A percentile compares a stretch with the other conserved stretches of the same genome.
phyloP scores from a whole-genome alignment of 2,329 filamentous ascomycete genomes.

The Bertia moriformis region DNA sequence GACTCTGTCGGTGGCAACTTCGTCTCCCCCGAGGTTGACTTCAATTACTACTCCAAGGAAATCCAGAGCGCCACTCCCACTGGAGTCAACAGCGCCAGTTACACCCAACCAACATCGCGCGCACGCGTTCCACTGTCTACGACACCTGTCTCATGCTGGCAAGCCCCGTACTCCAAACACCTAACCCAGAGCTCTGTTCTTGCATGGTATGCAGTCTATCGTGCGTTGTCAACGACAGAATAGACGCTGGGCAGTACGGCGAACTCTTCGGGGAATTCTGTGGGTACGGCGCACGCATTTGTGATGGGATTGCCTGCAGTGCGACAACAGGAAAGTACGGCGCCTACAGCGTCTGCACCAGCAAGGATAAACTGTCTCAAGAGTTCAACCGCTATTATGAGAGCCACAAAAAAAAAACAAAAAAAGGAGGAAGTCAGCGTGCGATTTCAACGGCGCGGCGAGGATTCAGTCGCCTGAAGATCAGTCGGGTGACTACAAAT shows the following conservation, averaged over 20 bases:
- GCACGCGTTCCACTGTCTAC: conserved; percentile 57
- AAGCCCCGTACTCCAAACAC: conserved; percentile 62
- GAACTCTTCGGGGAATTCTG: conserved; percentile 65
- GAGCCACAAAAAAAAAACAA: conserved; percentile 29
- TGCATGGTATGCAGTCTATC: conserved; percentile 69
- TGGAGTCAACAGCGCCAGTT: conserved; percentile 36
- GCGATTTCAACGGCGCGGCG: conserved; percentile 58
- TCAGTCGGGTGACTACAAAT: conserved; percentile 35
- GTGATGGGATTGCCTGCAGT: conserved; percentile 53
- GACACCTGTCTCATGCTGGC: conserved; percentile 53
- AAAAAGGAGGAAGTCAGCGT: too few species aligned
- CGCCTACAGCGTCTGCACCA: conserved; percentile 61
- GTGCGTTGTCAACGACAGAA: conserved; percentile 49
- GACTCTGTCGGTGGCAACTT: conserved; percentile 19
- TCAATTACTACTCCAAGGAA: conserved; percentile 38
- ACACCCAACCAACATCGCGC: conserved; percentile 61
- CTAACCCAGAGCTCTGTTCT: conserved; percentile 63
- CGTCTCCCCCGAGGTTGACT: conserved; percentile 40
- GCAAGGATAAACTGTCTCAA: conserved; percentile 59
- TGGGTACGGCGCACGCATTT: conserved; percentile 40
- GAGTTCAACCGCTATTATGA: conserved; percentile 59
- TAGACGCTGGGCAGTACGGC: conserved; percentile 44
- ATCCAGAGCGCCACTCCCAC: conserved; percentile 39
- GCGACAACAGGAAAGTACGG: conserved; percentile 59
- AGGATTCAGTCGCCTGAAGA: conserved; percentile 30